phyloP scores from a whole-genome alignment of 306 rosid species.

The Chamaecrista fasciculata region DNA sequence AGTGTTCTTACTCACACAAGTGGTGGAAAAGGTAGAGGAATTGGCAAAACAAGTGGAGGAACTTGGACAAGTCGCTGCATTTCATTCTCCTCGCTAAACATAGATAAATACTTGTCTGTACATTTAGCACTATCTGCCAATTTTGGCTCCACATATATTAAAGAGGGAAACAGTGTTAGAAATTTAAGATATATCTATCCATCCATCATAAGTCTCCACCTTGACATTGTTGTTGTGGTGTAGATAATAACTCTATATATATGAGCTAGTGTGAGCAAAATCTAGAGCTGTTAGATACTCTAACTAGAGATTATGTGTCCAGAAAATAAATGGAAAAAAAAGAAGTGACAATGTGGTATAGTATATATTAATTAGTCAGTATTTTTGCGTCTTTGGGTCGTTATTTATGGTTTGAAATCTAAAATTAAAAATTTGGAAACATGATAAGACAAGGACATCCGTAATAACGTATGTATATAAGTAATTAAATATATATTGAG shows the following conservation, averaged over 20 bases:
- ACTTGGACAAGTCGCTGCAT: slow-evolving; percentile 57
- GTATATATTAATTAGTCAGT: too few relatives aligned
- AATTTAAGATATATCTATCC: too few relatives aligned
- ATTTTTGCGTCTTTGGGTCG: too few relatives aligned
- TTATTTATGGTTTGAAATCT: too few relatives aligned
- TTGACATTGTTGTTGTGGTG: background rate
- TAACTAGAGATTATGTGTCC: background rate
- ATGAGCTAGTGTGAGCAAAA: too few relatives aligned
- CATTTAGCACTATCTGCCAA: background rate
- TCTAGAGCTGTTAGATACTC: too few relatives aligned
- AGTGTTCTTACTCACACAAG: slow-evolving; percentile 48
- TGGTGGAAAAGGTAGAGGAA: slow-evolving; percentile 58
- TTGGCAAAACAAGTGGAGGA: slow-evolving; percentile 59
- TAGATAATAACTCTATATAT: background rate
- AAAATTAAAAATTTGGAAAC: too few relatives aligned
- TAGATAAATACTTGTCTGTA: background rate
- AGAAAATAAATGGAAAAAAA: background rate
- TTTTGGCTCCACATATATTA: background rate
- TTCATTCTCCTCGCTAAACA: slow-evolving; percentile 14
- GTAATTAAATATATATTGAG: too few relatives aligned
- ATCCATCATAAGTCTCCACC: background rate
- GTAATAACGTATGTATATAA: too few relatives aligned
- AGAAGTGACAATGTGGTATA: background rate
- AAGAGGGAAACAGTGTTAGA: background rate
- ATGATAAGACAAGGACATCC: too few relatives aligned